phyloP scores from a whole-genome alignment of 2,329 filamentous ascomycete genomes.

The Elsinoe batatas region DNA sequence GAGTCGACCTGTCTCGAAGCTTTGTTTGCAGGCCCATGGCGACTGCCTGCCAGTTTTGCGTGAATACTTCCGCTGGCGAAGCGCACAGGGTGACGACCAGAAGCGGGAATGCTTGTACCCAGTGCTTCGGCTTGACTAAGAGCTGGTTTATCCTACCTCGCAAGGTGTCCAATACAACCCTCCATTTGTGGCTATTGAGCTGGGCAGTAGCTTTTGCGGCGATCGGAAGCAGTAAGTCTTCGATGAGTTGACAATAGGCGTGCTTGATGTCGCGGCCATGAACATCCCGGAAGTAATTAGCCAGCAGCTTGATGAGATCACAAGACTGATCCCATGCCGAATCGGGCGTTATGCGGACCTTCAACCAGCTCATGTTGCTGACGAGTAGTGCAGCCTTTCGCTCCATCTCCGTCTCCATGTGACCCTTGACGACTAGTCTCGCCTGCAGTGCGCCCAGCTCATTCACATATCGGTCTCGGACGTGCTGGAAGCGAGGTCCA shows the following conservation, averaged over 20 bases:
- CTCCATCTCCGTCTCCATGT: slow-evolving; percentile 59
- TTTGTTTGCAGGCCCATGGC: slow-evolving; percentile 68
- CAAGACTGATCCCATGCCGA: slow-evolving; percentile 78
- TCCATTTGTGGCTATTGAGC: slow-evolving; percentile 74
- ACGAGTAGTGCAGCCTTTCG: slow-evolving; percentile 78
- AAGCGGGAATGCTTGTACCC: slow-evolving; percentile 78
- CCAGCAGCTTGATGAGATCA: slow-evolving; percentile 74
- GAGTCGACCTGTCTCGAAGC: slow-evolving; percentile 71
- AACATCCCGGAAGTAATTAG: slow-evolving; percentile 70
- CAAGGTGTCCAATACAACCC: slow-evolving; percentile 68
- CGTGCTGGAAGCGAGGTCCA: slow-evolving; percentile 75
- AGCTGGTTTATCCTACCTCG: slow-evolving; percentile 72
- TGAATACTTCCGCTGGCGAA: slow-evolving; percentile 74
- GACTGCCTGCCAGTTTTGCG: slow-evolving; percentile 75
- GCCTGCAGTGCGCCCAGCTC: slow-evolving; percentile 72
- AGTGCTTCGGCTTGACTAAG: slow-evolving; percentile 85
- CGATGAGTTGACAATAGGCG: slow-evolving; percentile 85
- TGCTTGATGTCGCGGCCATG: slow-evolving; percentile 88
- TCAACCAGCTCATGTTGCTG: slow-evolving; percentile 82
- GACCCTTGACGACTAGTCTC: slow-evolving; percentile 62
- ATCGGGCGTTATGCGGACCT: slow-evolving; percentile 62
- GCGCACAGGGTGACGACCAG: slow-evolving; percentile 81
- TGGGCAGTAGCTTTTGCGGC: slow-evolving; percentile 71
- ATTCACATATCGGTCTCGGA: slow-evolving; percentile 68
- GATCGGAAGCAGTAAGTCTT: slow-evolving; percentile 75